phyloP scores from a whole-genome alignment of 139 green algal species.

The Micractinium conductrix region DNA sequence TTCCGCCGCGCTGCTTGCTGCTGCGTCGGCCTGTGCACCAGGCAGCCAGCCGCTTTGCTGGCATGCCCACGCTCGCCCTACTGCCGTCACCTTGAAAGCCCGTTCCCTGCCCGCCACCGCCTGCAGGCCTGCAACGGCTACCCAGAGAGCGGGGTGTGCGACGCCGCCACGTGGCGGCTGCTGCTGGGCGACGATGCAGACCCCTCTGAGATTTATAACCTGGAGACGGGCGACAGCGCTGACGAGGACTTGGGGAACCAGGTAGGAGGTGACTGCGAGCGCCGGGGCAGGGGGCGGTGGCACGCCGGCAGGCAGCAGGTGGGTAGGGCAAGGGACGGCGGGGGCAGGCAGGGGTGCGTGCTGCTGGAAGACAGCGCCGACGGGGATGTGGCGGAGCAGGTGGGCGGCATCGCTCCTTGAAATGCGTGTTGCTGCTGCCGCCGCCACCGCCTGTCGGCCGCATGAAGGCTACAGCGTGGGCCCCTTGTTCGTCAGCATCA shows the following conservation, averaged over 20 bases:
- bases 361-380: no score
- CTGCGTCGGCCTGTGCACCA: not conserved
- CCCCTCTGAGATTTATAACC: constrained; percentile 53
- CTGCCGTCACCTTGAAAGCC: not conserved
- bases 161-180: constrained; percentile 67
- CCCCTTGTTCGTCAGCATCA: no score
- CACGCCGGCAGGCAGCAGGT: no score
- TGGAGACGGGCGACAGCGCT: constrained; percentile 49
- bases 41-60: not conserved
- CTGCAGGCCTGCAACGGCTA: constrained; percentile 72
- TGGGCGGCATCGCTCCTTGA: no score
- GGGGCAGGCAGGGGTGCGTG: no score
- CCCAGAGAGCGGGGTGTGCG: constrained; percentile 75
- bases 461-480: no score
- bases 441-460: no score
- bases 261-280: no score
- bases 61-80: no score
- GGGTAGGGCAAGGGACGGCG: no score
- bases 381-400: constrained; percentile 32
- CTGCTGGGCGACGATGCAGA: constrained; percentile 65
- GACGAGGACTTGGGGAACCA: constrained; percentile 79
- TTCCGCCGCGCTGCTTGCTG: not conserved
- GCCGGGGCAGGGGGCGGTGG: no score
- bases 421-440: no score
- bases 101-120: not conserved